phyloP scores from a whole-genome alignment of 225 moss, liverwort and hornwort species.

The Anthoceros angustus region DNA sequence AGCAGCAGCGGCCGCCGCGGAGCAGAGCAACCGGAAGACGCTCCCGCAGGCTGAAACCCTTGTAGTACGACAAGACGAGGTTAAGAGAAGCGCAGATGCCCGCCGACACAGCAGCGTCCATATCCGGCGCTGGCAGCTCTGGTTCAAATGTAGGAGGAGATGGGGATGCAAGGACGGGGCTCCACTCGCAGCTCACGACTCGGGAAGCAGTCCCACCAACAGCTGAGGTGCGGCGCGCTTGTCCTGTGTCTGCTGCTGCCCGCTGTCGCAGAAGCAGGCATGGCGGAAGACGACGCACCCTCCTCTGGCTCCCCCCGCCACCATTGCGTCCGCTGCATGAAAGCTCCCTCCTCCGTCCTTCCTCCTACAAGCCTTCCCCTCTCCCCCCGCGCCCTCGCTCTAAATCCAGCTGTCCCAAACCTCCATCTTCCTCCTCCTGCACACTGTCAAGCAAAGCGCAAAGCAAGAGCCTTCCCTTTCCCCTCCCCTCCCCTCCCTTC shows the following conservation, averaged over 20 bases:
- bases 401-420: no score
- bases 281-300: not conserved
- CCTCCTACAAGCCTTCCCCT: no score
- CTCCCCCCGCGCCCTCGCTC: no score
- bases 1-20: not conserved
- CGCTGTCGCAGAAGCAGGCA: constrained; percentile 3
- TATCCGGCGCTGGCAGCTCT: not conserved
- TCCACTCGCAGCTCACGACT: constrained; percentile 4
- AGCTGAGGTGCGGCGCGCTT: not conserved
- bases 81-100: not conserved
- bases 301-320: constrained; percentile 3
- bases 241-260: constrained; percentile 2
- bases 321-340: constrained; percentile 4
- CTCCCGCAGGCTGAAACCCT: constrained; percentile 3
- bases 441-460: no score
- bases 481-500: no score
- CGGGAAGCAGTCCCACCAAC: constrained; percentile 5
- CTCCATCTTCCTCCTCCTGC: no score
- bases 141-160: constrained; percentile 1
- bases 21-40: not conserved
- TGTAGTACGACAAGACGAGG: not conserved
- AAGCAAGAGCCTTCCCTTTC: no score
- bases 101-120: constrained; percentile 3
- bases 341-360: not conserved
- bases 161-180: constrained; percentile 4